phyloP scores from a whole-genome alignment of 192 early-diverging fungal species.

The Entrophospora sp. region DNA sequence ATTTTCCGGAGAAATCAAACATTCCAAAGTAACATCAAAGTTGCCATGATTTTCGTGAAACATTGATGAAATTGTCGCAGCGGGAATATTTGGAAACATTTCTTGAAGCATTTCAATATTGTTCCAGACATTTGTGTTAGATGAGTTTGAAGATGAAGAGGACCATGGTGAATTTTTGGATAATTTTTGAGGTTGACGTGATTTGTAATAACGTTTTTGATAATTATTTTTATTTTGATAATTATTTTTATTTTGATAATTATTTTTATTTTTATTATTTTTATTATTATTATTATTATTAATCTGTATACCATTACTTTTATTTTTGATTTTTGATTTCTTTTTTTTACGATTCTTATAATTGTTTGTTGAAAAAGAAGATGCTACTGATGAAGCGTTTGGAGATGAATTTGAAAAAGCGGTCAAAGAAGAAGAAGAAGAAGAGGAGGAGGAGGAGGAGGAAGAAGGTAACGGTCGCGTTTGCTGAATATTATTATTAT shows the following conservation, averaged over 20 bases:
- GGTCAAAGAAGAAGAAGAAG: neutral
- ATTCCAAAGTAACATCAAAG: neutral
- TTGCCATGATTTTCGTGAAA: neutral
- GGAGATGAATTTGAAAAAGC: no score
- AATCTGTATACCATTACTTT: no score
- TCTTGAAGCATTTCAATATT: no score
- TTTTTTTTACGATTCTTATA: constrained; percentile 17
- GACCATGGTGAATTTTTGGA: no score
- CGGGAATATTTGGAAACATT: no score
- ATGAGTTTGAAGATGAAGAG: no score
- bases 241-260: neutral
- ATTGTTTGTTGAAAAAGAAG: neutral
- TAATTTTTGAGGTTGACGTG: no score
- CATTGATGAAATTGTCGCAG: no score
- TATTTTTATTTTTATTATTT: neutral
- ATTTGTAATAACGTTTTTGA: neutral
- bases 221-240: neutral
- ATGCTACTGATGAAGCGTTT: no score
- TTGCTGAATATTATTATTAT: no score
- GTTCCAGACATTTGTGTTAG: no score
- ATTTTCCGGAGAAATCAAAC: neutral
- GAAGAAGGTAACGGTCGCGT: neutral
- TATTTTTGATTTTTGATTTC: neutral
- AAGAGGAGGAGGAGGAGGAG: neutral
- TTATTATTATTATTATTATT: neutral